Evolutionary conservation across 2,329 filamentous ascomycete species (phyloP).

Genomic region (Alternaria burnsii): DNA sequence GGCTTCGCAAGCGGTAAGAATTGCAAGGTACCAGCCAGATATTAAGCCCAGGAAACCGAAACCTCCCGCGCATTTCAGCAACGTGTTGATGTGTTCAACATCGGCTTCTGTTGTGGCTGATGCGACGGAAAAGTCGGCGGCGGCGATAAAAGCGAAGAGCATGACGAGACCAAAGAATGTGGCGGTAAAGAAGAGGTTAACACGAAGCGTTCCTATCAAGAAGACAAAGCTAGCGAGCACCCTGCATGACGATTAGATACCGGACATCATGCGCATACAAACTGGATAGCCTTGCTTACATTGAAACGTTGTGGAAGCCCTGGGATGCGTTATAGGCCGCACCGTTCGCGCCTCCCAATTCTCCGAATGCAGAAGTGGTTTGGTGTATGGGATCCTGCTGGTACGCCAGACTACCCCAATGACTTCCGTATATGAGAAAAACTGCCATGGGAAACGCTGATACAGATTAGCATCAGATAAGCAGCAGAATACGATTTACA

Average conservation of each 20-base stretch:
- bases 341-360: constrained; percentile 27
- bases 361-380: constrained; percentile 20
- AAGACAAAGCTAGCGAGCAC: constrained; percentile 29
- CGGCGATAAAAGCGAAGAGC: constrained; percentile 30
- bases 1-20: constrained; percentile 28
- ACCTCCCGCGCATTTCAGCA: constrained; percentile 24
- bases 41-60: constrained; percentile 29
- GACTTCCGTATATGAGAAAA: constrained; percentile 32
- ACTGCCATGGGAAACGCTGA: constrained; percentile 35
- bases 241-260: constrained; percentile 13
- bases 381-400: constrained; percentile 29
- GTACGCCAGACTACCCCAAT: constrained; percentile 33
- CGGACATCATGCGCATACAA: too few relatives aligned
- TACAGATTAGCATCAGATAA: not conserved
- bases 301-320: constrained; percentile 32
- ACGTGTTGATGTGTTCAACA: constrained; percentile 22
- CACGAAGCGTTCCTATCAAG: constrained; percentile 28
- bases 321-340: constrained; percentile 32
- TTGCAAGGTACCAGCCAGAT: constrained; percentile 30
- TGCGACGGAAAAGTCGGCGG: constrained; percentile 25
- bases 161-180: constrained; percentile 31
- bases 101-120: constrained; percentile 22
- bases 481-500: not conserved
- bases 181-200: constrained; percentile 28
- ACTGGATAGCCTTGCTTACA: constrained; percentile 13